Conservation (phyloP, 495 filamentous ascomycete genomes). For the Pseudomonodictys pantanalensis region DNA sequence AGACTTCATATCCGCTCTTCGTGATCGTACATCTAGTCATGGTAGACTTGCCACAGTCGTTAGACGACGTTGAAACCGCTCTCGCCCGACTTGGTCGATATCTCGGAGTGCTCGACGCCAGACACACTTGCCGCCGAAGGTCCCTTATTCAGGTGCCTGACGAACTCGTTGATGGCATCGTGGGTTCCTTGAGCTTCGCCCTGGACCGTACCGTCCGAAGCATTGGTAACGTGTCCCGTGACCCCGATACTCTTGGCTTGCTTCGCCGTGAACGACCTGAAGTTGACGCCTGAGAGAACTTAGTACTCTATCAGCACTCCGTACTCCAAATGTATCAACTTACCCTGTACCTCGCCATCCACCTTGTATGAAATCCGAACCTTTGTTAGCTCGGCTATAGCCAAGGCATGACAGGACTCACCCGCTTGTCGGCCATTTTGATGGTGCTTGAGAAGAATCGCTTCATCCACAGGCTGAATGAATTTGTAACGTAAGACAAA, state of each 20-base stretch:
- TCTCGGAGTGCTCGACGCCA: slow-evolving; percentile 65
- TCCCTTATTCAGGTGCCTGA: slow-evolving; percentile 74
- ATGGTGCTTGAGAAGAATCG: slow-evolving; percentile 16
- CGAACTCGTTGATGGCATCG: slow-evolving; percentile 60
- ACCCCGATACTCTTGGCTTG: slow-evolving; percentile 62
- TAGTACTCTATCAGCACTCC: neutral
- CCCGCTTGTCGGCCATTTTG: slow-evolving; percentile 31
- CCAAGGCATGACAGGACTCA: neutral
- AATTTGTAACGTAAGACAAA: no score
- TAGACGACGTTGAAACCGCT: slow-evolving; percentile 48
- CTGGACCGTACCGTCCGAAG: slow-evolving; percentile 71
- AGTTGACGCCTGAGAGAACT: slow-evolving; percentile 23
- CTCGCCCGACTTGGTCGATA: slow-evolving; percentile 62
- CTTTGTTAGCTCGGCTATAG: neutral
- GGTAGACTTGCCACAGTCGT: no score
- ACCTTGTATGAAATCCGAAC: slow-evolving; percentile 40
- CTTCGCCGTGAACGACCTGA: slow-evolving; percentile 67
- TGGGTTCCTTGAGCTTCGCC: slow-evolving; percentile 82
- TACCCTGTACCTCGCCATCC: slow-evolving; percentile 41
- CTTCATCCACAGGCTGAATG: neutral
- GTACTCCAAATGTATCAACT: neutral
- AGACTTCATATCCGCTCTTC: no score
- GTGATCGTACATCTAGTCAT: no score
- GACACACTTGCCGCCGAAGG: slow-evolving; percentile 65
- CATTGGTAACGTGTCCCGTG: slow-evolving; percentile 80